phyloP scores from a whole-genome alignment of 2,329 filamentous ascomycete species.

The Neocucurbitaria cava region DNA sequence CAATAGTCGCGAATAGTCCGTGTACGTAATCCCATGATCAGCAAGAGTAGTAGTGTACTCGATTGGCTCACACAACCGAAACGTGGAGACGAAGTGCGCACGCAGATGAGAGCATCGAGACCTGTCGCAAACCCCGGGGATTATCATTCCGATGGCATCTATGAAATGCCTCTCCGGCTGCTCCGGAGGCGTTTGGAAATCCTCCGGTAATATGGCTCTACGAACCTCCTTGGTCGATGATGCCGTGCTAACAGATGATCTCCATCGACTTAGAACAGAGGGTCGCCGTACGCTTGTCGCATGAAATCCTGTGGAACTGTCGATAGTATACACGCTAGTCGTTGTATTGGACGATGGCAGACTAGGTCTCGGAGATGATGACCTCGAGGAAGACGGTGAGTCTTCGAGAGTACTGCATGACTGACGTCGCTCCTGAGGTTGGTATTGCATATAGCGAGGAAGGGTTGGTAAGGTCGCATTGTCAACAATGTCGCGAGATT shows the following conservation, averaged over 20 bases:
- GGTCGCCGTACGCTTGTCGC: conserved; percentile 7
- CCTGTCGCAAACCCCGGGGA: conserved; percentile 31
- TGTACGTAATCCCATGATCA: conserved; percentile 34
- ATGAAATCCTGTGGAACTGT: conserved; percentile 4
- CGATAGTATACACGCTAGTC: conserved; percentile 14
- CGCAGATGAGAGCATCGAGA: conserved; percentile 18
- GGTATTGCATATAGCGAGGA: not conserved
- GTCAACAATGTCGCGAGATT: not conserved
- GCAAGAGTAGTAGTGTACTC: conserved; percentile 36
- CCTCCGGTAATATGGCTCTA: conserved; percentile 7
- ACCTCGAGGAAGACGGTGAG: not conserved
- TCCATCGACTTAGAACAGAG: conserved; percentile 22
- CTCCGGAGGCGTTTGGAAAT: conserved; percentile 25
- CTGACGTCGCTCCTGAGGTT: not conserved
- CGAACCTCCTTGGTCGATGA: not conserved
- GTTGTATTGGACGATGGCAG: conserved; percentile 15
- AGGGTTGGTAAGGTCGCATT: not conserved
- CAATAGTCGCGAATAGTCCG: conserved; percentile 25
- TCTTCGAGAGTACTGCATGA: conserved; percentile 2
- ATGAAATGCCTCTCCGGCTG: conserved; percentile 34
- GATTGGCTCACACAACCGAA: conserved; percentile 32
- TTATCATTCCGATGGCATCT: conserved; percentile 34
- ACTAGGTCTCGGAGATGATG: conserved; percentile 4
- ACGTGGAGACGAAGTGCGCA: conserved; percentile 30
- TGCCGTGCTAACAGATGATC: conserved; percentile 16